Base-by-base conservation (phyloP, 495 filamentous ascomycete species). In the Penicillium cataractarum region DNA sequence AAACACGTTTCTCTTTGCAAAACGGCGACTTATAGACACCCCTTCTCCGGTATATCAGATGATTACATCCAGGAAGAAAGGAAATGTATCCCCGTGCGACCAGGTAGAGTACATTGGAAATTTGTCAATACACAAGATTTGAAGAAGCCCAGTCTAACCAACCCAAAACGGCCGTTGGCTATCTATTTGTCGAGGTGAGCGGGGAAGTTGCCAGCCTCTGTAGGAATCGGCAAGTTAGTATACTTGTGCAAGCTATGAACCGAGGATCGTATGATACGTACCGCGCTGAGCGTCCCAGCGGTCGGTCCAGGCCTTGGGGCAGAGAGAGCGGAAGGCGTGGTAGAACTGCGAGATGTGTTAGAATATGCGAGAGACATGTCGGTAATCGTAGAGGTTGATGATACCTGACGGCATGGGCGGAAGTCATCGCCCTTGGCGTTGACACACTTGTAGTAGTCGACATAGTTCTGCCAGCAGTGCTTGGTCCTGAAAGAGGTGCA, bases 401-500 rank as follows among this genome's bases (percentile, higher is more conserved):
- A 55, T 88, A 96, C 93, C 86, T 99, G 96, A 74, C 88, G 90
- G 90, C 96, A 99, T 53, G 96, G 96, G 64, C 90, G 87, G 78
- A 98, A 99, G 76, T 98, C 96, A 82, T 99, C 96, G 78, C 96
- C 96, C 87, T 98, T 98, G 77, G 93, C 94, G 75, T 90, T 81
- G 78, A 96, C 90, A 83, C 96, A 99, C 86, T 98, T 99, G 88
- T 99, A 89, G 86, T 99, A 98, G 81, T 99, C 96, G 84, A 99
- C 96, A 81, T 99, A 99, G 85, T 99, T 95, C 74, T 97, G 93
- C 93, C 93, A 97, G 90, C 92, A 97, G 79, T 90, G 87, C 82
- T 90, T 90, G 75, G 87, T 90, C 76, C 84, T 87, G 55, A 2
- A 24, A 31, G 50, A 13, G 8, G 19, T 27, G 7, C 44, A 58